These are phyloP conservation scores for Candida vartiovaarae DNA, from an alignment of 805 yeast species.

Conservation along the genomic window DNA sequence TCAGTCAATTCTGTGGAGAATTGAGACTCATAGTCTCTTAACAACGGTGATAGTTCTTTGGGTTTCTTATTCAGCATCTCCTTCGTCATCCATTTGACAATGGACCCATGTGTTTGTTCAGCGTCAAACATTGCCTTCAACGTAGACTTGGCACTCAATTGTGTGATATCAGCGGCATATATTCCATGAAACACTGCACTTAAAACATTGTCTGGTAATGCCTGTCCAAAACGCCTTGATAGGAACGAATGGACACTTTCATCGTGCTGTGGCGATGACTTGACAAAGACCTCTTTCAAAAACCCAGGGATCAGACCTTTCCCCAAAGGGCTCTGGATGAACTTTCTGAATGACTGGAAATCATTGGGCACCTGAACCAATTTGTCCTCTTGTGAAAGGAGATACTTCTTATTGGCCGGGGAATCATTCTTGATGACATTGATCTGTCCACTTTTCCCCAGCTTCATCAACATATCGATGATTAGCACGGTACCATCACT, in stretches of 20 bases:
- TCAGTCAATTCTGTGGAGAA: constrained; percentile 34
- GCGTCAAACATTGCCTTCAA: constrained; percentile 47
- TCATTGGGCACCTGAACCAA: constrained; percentile 51
- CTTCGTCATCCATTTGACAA: constrained; percentile 39
- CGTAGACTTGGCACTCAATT: constrained; percentile 59
- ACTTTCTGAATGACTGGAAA: constrained; percentile 27
- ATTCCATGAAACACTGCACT: constrained; percentile 88
- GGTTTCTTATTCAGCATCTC: constrained; percentile 10
- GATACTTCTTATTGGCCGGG: constrained; percentile 64
- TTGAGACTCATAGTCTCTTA: constrained; percentile 32
- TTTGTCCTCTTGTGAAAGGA: constrained; percentile 37
- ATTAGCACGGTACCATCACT: constrained; percentile 71
- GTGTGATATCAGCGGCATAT: constrained; percentile 75
- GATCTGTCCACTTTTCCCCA: constrained; percentile 44
- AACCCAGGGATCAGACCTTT: constrained; percentile 38
- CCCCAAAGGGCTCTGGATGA: constrained; percentile 36
- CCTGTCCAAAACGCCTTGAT: constrained; percentile 59
- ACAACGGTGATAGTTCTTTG: constrained; percentile 19
- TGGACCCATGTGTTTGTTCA: constrained; percentile 55
- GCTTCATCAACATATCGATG: constrained; percentile 45
- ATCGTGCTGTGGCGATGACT: constrained; percentile 34
- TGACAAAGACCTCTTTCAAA: constrained; percentile 44
- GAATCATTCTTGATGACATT: constrained; percentile 52
- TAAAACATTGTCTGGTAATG: constrained; percentile 45
- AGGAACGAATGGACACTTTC: constrained; percentile 69